phyloP scores from a whole-genome alignment of 345 rosid species.

The Noccaea caerulescens region DNA sequence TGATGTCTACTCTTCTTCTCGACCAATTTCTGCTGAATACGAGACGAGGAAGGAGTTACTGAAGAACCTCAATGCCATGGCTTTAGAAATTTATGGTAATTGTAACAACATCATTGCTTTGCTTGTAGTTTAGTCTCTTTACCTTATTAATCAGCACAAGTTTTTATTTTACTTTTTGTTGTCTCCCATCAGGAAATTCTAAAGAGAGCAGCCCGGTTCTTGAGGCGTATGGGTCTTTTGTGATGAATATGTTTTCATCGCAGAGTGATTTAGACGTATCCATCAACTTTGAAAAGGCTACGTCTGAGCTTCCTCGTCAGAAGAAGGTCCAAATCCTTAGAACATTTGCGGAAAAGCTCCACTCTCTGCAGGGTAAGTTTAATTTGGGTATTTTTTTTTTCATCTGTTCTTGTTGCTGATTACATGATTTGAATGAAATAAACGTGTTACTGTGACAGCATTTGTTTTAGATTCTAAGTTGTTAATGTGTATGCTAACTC shows the following conservation, averaged over 20 bases:
- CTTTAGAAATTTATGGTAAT: conserved; percentile 53
- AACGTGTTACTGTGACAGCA: no score
- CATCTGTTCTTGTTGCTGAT: no score
- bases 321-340: conserved; percentile 47
- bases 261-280: conserved; percentile 60
- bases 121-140: background rate
- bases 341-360: conserved; percentile 46
- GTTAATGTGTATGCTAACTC: no score
- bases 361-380: conserved; percentile 47
- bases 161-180: background rate
- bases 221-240: conserved; percentile 57
- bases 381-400: no score
- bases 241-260: conserved; percentile 52
- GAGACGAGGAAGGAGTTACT: conserved; percentile 47
- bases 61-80: conserved; percentile 49
- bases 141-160: background rate
- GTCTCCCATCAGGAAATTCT: conserved; percentile 42
- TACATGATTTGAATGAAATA: no score
- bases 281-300: conserved; percentile 44
- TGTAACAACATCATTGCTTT: background rate
- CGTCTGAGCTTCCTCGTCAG: conserved; percentile 42
- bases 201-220: conserved; percentile 45
- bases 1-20: conserved; percentile 41
- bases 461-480: no score
- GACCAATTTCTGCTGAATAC: conserved; percentile 49